Conservation (phyloP, 2,329 filamentous ascomycete species). For the Colletotrichum sojae region DNA sequence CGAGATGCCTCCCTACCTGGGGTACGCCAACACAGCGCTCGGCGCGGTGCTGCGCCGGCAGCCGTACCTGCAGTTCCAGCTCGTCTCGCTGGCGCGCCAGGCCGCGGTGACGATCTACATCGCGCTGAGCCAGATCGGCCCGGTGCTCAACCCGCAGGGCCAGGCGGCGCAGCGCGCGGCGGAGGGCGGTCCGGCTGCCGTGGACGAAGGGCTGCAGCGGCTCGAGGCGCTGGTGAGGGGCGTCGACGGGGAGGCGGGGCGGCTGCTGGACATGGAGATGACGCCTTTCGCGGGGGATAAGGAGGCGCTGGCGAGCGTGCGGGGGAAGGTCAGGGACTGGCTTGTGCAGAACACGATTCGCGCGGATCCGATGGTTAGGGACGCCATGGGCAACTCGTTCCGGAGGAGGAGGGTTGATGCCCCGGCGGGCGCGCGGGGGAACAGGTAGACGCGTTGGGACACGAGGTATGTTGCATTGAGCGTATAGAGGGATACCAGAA, state of each 20-base stretch:
- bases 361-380: slow-evolving; percentile 84
- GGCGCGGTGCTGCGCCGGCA: slow-evolving; percentile 59
- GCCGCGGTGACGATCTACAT: slow-evolving; percentile 85
- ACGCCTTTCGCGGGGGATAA: slow-evolving; percentile 84
- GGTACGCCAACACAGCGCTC: slow-evolving; percentile 61
- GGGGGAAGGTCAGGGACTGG: slow-evolving; percentile 85
- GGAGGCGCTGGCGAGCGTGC: slow-evolving; percentile 73
- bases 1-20: slow-evolving; percentile 60
- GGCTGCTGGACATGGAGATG: slow-evolving; percentile 83
- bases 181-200: slow-evolving; percentile 44
- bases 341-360: slow-evolving; percentile 88
- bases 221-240: slow-evolving; percentile 72
- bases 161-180: slow-evolving; percentile 46
- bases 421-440: slow-evolving; percentile 72
- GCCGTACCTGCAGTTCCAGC: slow-evolving; percentile 87
- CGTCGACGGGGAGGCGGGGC: slow-evolving; percentile 77
- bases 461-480: too few relatives aligned
- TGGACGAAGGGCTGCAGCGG: slow-evolving; percentile 70
- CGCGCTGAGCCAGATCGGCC: slow-evolving; percentile 85
- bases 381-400: slow-evolving; percentile 80
- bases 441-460: slow-evolving; percentile 50
- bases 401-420: slow-evolving; percentile 73
- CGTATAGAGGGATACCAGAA: neutral
- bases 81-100: slow-evolving; percentile 81
- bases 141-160: slow-evolving; percentile 67